Percentiles rank a stretch among this genome's conserved stretches.
These are phyloP conservation scores for Tylopilus sp. DNA, from an alignment of 768 basidiomycete genomes.

Conservation along the genomic window DNA sequence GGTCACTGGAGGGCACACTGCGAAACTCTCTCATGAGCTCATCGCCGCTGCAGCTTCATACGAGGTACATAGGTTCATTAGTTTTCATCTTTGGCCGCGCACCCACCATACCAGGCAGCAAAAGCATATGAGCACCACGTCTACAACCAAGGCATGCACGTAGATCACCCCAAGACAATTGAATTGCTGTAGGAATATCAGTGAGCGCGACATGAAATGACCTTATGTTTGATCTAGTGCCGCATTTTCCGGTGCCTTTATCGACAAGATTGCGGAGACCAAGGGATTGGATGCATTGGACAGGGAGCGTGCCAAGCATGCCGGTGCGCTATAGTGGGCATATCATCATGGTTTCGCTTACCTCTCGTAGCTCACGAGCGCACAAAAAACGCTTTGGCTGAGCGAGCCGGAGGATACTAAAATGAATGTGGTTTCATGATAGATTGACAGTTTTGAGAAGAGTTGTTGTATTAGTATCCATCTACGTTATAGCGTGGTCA, in stretches of 20 bases:
- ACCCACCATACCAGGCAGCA: slow-evolving; percentile 22
- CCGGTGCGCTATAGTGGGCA: slow-evolving; percentile 14
- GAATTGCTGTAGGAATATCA: slow-evolving; percentile 22
- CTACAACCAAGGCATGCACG: slow-evolving; percentile 4
- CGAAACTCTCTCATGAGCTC: slow-evolving; percentile 26
- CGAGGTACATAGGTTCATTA: slow-evolving; percentile 9
- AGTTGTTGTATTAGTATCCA: slow-evolving; percentile 12
- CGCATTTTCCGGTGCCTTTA: slow-evolving; percentile 21
- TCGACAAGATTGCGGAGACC: slow-evolving; percentile 26
- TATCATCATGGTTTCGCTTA: neutral
- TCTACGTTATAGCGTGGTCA: slow-evolving; percentile 52
- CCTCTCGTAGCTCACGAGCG: slow-evolving; percentile 13
- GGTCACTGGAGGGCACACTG: slow-evolving; percentile 17
- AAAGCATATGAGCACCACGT: slow-evolving; percentile 29
- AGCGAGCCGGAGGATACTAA: slow-evolving; percentile 18
- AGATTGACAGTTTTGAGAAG: neutral
- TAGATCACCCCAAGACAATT: slow-evolving; percentile 17
- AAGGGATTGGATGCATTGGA: slow-evolving; percentile 23
- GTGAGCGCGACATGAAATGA: too few species aligned
- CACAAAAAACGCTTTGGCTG: slow-evolving; percentile 6
- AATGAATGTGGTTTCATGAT: neutral
- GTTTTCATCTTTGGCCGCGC: neutral
- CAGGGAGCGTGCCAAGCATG: slow-evolving; percentile 18
- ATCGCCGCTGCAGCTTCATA: slow-evolving; percentile 28
- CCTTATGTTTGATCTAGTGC: slow-evolving; percentile 16